Conservation (phyloP, 2,329 filamentous ascomycete species). For the Cadophora luteo-olivacea region DNA sequence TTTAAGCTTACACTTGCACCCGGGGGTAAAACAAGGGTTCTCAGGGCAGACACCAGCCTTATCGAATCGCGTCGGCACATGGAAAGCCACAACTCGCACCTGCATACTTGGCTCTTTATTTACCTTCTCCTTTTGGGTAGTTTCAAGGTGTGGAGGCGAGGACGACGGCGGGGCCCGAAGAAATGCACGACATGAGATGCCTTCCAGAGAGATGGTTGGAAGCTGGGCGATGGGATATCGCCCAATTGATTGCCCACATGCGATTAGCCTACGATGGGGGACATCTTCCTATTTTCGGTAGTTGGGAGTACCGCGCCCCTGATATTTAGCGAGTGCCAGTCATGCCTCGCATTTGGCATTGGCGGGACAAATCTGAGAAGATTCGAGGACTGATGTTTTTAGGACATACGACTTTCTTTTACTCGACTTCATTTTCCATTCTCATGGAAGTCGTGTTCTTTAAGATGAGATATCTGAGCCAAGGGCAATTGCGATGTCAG, state of each 20-base stretch:
- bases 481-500: background rate
- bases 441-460: no score
- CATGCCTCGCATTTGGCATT: background rate
- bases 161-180: conserved; percentile 21
- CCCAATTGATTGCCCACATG: conserved; percentile 18
- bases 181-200: background rate
- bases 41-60: conserved; percentile 19
- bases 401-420: background rate
- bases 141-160: conserved; percentile 4
- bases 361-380: background rate
- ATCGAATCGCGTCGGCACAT: conserved; percentile 29
- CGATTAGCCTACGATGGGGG: conserved; percentile 4
- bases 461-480: background rate
- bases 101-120: conserved; percentile 17
- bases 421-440: background rate
- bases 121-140: conserved; percentile 23
- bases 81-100: conserved; percentile 15
- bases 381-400: background rate
- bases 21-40: background rate
- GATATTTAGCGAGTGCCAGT: conserved; percentile 12
- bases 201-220: conserved; percentile 3
- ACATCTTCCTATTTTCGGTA: conserved; percentile 10
- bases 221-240: conserved; percentile 14
- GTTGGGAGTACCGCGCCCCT: conserved; percentile 16
- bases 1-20: conserved; percentile 22